A percentile compares a stretch with the other conserved stretches of the same genome.
phyloP scores from a whole-genome alignment of 2,329 filamentous ascomycete genomes.

The Ceratocystis albifundus region DNA sequence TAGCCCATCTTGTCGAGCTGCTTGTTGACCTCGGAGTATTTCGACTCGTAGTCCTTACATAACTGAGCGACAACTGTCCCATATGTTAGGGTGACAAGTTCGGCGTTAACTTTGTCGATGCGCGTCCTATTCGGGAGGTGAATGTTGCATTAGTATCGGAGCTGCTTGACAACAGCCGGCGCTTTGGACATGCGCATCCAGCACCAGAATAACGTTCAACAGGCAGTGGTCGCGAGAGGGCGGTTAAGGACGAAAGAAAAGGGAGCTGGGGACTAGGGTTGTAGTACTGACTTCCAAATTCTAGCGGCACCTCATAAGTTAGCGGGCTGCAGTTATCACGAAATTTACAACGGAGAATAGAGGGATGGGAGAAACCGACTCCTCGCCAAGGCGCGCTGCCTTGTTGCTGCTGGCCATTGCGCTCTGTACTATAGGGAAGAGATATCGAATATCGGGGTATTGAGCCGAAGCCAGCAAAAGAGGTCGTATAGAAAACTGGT shows the following conservation, averaged over 20 bases:
- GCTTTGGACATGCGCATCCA: background rate
- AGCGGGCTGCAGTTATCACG: slow-evolving; percentile 17
- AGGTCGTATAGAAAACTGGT: background rate
- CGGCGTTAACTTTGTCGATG: slow-evolving; percentile 95
- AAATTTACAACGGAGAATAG: slow-evolving; percentile 1
- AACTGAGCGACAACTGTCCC: slow-evolving; percentile 94
- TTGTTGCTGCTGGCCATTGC: slow-evolving; percentile 50
- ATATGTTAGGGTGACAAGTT: slow-evolving; percentile 93
- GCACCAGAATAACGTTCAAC: background rate
- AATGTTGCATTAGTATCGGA: slow-evolving; percentile 6
- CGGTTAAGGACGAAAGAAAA: background rate
- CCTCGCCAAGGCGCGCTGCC: slow-evolving; percentile 50
- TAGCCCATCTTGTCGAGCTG: slow-evolving; percentile 99
- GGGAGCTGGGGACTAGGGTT: background rate
- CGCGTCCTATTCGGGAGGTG: slow-evolving; percentile 52
- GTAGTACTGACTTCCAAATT: slow-evolving; percentile 76
- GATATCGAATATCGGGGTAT: no score
- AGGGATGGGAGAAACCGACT: slow-evolving; percentile 36
- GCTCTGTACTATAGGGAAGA: background rate
- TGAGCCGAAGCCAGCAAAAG: background rate
- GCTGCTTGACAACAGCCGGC: background rate
- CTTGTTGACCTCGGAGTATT: slow-evolving; percentile 93
- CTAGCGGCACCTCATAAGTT: slow-evolving; percentile 36
- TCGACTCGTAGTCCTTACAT: slow-evolving; percentile 88
- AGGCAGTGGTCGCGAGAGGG: slow-evolving; percentile 1